phyloP scores from a whole-genome alignment of 257 asterid genomes.

The Solanum verrucosum region DNA sequence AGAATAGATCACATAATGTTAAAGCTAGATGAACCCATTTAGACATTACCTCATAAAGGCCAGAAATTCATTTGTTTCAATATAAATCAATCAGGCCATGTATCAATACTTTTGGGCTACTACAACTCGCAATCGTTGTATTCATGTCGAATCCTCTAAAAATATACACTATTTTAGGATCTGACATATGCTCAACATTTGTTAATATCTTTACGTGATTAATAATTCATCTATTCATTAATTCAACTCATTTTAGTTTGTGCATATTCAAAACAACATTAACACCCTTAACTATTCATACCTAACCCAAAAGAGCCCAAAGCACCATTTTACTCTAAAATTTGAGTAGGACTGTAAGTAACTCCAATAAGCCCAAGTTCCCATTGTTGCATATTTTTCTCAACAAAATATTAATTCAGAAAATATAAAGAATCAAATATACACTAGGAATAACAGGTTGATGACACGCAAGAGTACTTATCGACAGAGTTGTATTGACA shows the following conservation, averaged over 20 bases:
- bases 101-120: constrained; percentile 78
- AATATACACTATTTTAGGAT: neutral
- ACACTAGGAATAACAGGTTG: no score
- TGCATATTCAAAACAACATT: neutral
- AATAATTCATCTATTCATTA: no score
- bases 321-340: no score
- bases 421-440: no score
- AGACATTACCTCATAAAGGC: neutral
- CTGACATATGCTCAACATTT: fast-evolving
- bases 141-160: neutral
- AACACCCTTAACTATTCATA: neutral
- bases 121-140: constrained; percentile 54
- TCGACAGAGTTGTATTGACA: no score
- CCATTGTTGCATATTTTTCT: neutral
- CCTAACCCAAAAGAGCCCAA: neutral
- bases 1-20: neutral
- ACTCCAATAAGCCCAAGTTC: neutral
- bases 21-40: neutral
- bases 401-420: no score
- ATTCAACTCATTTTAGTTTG: neutral
- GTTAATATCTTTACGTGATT: neutral
- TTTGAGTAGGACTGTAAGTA: no score
- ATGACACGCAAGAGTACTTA: no score
- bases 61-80: neutral
- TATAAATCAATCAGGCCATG: constrained; percentile 16